A percentile compares a stretch with the other conserved stretches of the same genome.
Evolutionary conservation across 2,329 filamentous ascomycete genomes (phyloP).

Genomic region (Pyricularia grisea): DNA sequence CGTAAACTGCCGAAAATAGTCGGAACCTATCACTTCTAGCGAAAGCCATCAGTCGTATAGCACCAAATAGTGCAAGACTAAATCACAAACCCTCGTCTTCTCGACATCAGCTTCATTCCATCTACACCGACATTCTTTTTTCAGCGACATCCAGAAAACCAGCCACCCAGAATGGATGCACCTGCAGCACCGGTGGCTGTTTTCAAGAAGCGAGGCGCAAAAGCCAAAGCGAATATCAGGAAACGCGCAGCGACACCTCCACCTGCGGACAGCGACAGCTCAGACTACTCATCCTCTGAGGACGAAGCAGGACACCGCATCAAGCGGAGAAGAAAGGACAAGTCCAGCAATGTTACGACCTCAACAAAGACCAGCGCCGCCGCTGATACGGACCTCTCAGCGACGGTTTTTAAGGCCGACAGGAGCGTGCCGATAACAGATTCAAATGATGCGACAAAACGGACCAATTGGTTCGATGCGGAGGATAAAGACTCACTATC

Average conservation of each 20-base stretch:
- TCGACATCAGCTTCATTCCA: background rate
- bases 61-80: background rate
- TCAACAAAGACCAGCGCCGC: constrained; percentile 47
- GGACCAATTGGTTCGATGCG: constrained; percentile 83
- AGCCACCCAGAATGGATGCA: background rate
- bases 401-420: constrained; percentile 51
- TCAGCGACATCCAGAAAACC: background rate
- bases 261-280: constrained; percentile 49
- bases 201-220: constrained; percentile 81
- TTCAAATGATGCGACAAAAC: constrained; percentile 82
- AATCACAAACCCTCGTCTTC: background rate
- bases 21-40: background rate
- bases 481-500: constrained; percentile 37
- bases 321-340: constrained; percentile 67
- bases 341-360: constrained; percentile 45
- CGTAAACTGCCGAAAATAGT: background rate
- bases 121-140: background rate
- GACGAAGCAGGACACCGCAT: constrained; percentile 67
- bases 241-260: constrained; percentile 76
- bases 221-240: constrained; percentile 66
- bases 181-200: constrained; percentile 45
- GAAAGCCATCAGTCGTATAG: background rate
- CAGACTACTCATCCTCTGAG: constrained; percentile 62
- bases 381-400: constrained; percentile 26
- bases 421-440: constrained; percentile 51